Evolutionary conservation across 1,284 basidiomycete genomes (phyloP), one percentile per base, ranked within the genome.

Genomic region (Athelia psychrophila): DNA sequence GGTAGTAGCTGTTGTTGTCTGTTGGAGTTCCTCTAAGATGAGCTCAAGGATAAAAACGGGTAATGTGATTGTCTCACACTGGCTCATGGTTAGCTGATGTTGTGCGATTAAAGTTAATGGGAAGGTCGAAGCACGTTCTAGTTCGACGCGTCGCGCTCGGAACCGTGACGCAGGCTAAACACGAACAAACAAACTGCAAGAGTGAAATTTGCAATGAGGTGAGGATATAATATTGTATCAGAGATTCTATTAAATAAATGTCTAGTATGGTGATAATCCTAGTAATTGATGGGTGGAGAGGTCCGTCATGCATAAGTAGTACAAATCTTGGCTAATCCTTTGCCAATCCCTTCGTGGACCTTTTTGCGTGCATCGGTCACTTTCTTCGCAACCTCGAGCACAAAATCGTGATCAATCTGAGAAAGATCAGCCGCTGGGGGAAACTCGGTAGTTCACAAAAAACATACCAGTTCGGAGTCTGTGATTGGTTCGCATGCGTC

Each of bases 301-400:
- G 16, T 24, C 12, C n/a, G 5, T 50, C 19, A 42, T 20, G 47
- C 69, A 53, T 85, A 77, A 18, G 70, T 71, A 35, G 76, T 71
- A 60, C 73, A 75, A 38, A 88, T 63, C 47, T 81, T 80, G 25
- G 64, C 62, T 51, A 88, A 74, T 23, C 88, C 88, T 63, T 86
- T 89, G 20, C 80, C 83, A 44, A 85, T 70, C 30, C 87, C 88
- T 52, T 88, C 87, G n/a, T 82, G 64, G 6, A 84, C 76, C 65
- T 82, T 87, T 64, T 81, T 87, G 36, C 83, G 80, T 2, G 88
- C 71, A 38, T 91, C 88, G 1, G 75, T 78, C 32, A 86, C 65
- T 59, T 75, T 85, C 72, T 86, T 89, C 13, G 79, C 80, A 25
- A 86, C 65, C 33, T 74, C 74, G 47, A 81, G 64, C 33, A 84